Evolutionary conservation across 2,329 filamentous ascomycete genomes (phyloP).

Genomic region (Mariannaea sp.): DNA sequence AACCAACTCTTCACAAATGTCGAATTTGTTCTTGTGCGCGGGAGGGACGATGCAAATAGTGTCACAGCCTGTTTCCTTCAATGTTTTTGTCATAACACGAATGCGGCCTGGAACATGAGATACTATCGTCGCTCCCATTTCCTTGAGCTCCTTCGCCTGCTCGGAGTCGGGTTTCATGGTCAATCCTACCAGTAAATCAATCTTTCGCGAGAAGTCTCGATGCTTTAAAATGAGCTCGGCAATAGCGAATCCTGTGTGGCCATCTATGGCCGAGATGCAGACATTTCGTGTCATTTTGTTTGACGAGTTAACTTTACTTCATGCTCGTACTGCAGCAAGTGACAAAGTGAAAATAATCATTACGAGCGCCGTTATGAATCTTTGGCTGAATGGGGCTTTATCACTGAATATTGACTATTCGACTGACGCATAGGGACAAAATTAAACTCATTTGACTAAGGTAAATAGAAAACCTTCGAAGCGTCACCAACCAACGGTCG

Average conservation of each 20-base stretch:
- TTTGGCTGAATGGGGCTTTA: too few relatives aligned
- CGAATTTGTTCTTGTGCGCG: constrained; percentile 50
- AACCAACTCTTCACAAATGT: constrained; percentile 52
- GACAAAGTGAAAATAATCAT: too few relatives aligned
- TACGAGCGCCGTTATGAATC: too few relatives aligned
- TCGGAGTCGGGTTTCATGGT: constrained; percentile 46
- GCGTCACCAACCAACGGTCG: too few relatives aligned
- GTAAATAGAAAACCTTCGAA: too few relatives aligned
- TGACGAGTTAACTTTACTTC: too few relatives aligned
- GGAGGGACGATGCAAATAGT: constrained; percentile 56
- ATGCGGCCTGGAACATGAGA: constrained; percentile 48
- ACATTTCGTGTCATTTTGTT: constrained; percentile 54
- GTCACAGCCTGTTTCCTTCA: constrained; percentile 51
- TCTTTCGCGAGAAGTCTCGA: constrained; percentile 47
- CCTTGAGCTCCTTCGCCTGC: constrained; percentile 47
- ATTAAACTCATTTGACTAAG: too few relatives aligned
- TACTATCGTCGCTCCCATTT: constrained; percentile 49
- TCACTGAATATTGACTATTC: too few relatives aligned
- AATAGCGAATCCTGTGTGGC: constrained; percentile 56
- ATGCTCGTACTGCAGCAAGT: too few relatives aligned
- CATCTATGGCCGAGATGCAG: constrained; percentile 54
- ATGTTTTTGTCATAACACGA: constrained; percentile 43
- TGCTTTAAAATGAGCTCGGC: constrained; percentile 54
- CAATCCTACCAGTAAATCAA: constrained; percentile 49
- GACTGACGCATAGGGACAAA: too few relatives aligned